A percentile compares a stretch with the other conserved stretches of the same genome.
phyloP scores from a whole-genome alignment of 2,329 filamentous ascomycete genomes.

The Xylaria sp. region DNA sequence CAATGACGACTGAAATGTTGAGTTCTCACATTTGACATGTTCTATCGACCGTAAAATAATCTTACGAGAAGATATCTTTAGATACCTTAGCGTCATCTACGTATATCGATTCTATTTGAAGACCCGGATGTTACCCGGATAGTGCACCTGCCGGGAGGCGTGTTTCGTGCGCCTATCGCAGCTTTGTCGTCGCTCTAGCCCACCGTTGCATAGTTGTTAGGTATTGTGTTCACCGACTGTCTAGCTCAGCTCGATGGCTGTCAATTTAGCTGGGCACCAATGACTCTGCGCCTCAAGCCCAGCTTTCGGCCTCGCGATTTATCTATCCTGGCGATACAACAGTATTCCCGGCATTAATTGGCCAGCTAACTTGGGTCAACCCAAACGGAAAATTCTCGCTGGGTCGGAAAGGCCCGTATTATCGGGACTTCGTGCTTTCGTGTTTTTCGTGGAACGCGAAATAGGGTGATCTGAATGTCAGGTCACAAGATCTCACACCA shows the following conservation, averaged over 20 bases:
- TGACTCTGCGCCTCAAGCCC: not conserved
- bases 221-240: not conserved
- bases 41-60: not conserved
- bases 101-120: not conserved
- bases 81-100: not conserved
- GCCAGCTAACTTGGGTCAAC: slow-evolving; percentile 4
- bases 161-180: not conserved
- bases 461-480: slow-evolving; percentile 30
- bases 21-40: not conserved
- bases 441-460: slow-evolving; percentile 12
- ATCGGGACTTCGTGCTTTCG: slow-evolving; percentile 4
- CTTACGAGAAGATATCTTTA: not conserved
- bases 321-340: slow-evolving; percentile 4
- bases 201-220: not conserved
- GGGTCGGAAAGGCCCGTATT: slow-evolving; percentile 25
- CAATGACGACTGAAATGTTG: not conserved
- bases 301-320: not conserved
- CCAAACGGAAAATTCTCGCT: slow-evolving; percentile 11
- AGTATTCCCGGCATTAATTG: slow-evolving; percentile 8
- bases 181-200: not conserved
- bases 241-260: slow-evolving; percentile 3
- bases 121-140: not conserved
- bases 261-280: slow-evolving; percentile 4
- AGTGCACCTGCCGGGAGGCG: not conserved
- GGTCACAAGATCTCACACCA: slow-evolving; percentile 35